phyloP scores from a whole-genome alignment of 23 red algal species.

The Agarophyton chilense region DNA sequence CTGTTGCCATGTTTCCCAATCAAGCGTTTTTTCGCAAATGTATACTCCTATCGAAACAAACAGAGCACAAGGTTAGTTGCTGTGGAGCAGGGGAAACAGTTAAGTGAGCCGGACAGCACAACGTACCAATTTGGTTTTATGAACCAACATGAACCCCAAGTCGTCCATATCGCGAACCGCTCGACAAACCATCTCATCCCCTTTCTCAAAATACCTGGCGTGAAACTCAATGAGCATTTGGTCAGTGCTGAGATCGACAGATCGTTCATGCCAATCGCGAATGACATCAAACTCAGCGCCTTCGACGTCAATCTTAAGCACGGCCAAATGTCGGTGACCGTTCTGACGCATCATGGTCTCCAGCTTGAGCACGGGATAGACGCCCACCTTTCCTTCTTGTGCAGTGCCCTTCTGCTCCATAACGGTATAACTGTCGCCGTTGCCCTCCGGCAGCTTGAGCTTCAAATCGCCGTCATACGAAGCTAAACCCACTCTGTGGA shows the following conservation, averaged over 20 bases:
- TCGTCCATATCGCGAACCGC: background rate
- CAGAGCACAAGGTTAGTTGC: background rate
- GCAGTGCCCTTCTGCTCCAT: conserved; percentile 40
- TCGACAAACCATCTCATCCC: background rate
- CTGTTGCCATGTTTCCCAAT: no score
- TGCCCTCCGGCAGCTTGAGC: conserved; percentile 60
- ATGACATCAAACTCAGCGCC: conserved; percentile 77
- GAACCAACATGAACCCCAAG: conserved; percentile 1
- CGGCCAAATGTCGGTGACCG: conserved; percentile 26
- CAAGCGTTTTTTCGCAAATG: conserved; percentile 2
- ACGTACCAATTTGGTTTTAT: conserved; percentile 36
- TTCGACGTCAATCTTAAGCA: conserved; percentile 78
- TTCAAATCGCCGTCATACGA: conserved; percentile 50
- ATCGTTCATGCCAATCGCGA: background rate
- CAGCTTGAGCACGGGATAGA: conserved; percentile 50
- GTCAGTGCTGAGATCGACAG: conserved; percentile 32
- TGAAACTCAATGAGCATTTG: conserved; percentile 81
- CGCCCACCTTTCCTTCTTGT: conserved; percentile 32
- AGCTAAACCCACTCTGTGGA: conserved; percentile 63
- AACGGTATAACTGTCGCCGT: conserved; percentile 65
- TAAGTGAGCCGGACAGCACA: background rate
- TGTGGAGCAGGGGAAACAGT: background rate
- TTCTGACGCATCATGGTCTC: conserved; percentile 32
- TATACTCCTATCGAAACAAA: conserved; percentile 8
- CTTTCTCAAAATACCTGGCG: conserved; percentile 48